Conservation (phyloP, 768 basidiomycete species). For the Termitomyces sp. region DNA sequence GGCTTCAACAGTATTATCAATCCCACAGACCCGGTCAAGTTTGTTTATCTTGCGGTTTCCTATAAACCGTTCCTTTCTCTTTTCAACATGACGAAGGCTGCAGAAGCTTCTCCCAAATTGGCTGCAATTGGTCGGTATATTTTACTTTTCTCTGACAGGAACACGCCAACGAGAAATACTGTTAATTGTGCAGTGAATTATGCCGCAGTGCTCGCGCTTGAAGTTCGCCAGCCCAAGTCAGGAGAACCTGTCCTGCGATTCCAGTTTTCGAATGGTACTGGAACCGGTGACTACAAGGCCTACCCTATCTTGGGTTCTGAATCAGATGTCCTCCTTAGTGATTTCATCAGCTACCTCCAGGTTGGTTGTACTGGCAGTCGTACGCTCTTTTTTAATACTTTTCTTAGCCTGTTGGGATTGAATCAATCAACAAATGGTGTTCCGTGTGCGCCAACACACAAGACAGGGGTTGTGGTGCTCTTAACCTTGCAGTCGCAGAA, state of each 20-base stretch:
- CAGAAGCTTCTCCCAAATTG: slow-evolving; percentile 43
- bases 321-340: slow-evolving; percentile 48
- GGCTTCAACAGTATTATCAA: slow-evolving; percentile 49
- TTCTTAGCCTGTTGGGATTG: slow-evolving; percentile 43
- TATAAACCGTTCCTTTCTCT: slow-evolving; percentile 78
- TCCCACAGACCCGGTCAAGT: slow-evolving; percentile 44
- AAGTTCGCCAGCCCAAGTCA: slow-evolving; percentile 46
- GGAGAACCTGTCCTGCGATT: slow-evolving; percentile 52
- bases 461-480: slow-evolving; percentile 51
- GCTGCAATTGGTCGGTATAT: slow-evolving; percentile 50
- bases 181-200: slow-evolving; percentile 47
- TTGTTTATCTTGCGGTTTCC: slow-evolving; percentile 55
- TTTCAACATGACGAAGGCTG: slow-evolving; percentile 70
- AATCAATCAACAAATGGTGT: slow-evolving; percentile 57
- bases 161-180: neutral
- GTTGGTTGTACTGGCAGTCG: slow-evolving; percentile 15
- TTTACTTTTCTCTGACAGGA: neutral
- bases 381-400: neutral
- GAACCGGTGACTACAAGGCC: slow-evolving; percentile 32
- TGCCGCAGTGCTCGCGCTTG: slow-evolving; percentile 51
- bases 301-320: slow-evolving; percentile 42
- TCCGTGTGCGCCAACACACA: slow-evolving; percentile 49
- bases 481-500: slow-evolving; percentile 29
- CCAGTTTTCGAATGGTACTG: slow-evolving; percentile 67
- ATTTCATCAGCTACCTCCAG: slow-evolving; percentile 37